phyloP scores from a whole-genome alignment of 768 basidiomycete species.

The Lanmaoa rubissima region DNA sequence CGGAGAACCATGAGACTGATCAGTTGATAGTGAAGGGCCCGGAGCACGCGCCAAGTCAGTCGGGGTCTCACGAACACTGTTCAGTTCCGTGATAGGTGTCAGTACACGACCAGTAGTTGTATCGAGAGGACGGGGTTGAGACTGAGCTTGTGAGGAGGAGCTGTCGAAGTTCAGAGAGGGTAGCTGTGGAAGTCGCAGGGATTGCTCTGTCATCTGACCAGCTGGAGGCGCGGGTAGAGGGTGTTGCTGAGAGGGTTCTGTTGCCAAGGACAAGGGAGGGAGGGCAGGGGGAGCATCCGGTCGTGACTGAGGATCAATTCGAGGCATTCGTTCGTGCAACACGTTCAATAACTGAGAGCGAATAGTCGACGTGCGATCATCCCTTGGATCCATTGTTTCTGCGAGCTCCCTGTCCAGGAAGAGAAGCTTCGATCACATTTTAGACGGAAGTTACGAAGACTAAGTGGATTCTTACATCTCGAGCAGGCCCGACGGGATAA shows the following conservation, averaged over 20 bases:
- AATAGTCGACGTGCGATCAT: constrained; percentile 72
- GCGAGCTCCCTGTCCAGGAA: constrained; percentile 87
- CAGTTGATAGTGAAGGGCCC: constrained; percentile 15
- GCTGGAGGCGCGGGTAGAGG: constrained; percentile 23
- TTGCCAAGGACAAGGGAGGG: constrained; percentile 17
- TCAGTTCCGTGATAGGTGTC: constrained; percentile 67
- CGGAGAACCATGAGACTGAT: constrained; percentile 16
- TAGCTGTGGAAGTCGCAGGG: constrained; percentile 43
- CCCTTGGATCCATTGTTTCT: constrained; percentile 71
- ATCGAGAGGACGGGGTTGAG: constrained; percentile 20
- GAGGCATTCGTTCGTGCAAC: constrained; percentile 62
- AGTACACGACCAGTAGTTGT: constrained; percentile 36
- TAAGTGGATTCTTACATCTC: constrained; percentile 59
- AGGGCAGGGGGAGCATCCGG: constrained; percentile 12
- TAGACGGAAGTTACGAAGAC: constrained; percentile 7
- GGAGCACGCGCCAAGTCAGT: constrained; percentile 17
- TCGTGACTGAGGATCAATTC: constrained; percentile 23
- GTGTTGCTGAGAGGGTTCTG: constrained; percentile 27
- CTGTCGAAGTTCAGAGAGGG: constrained; percentile 56
- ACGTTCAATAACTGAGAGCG: constrained; percentile 62
- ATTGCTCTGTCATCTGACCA: constrained; percentile 7
- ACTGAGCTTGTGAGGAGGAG: constrained; percentile 14
- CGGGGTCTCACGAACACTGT: constrained; percentile 30
- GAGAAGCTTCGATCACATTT: constrained; percentile 51
- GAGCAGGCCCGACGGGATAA: constrained; percentile 82